Conservation (phyloP, 1,139 yeast genomes). For the Kurtzmaniella quercitrusa region DNA sequence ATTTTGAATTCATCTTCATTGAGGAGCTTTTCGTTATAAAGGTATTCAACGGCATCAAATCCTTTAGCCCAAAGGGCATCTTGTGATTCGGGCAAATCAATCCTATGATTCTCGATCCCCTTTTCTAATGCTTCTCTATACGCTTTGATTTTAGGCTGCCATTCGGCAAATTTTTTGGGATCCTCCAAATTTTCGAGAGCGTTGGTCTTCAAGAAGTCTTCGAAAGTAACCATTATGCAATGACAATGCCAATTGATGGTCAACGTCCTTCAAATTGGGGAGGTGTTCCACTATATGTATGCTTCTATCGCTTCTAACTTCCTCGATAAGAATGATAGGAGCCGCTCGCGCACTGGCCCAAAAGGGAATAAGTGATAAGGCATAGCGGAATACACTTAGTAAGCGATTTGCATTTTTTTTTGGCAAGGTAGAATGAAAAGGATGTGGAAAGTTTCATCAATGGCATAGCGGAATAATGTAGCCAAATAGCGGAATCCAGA, state of each 20-base stretch:
- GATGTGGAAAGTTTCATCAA: too few relatives aligned
- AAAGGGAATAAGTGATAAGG: too few relatives aligned
- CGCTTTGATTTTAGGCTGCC: slow-evolving; percentile 19
- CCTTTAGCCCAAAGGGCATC: slow-evolving; percentile 10
- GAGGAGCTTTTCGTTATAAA: slow-evolving; percentile 26
- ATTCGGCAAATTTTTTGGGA: slow-evolving; percentile 15
- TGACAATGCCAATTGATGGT: neutral
- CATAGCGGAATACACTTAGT: too few relatives aligned
- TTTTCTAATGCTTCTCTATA: slow-evolving; percentile 18
- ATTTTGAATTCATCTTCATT: slow-evolving; percentile 22
- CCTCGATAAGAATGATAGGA: neutral
- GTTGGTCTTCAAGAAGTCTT: neutral
- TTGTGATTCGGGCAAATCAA: slow-evolving; percentile 12
- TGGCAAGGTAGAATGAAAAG: too few relatives aligned
- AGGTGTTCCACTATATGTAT: neutral
- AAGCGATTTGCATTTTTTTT: too few relatives aligned
- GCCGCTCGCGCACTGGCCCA: neutral
- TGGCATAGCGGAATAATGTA: too few relatives aligned
- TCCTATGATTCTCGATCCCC: slow-evolving; percentile 15
- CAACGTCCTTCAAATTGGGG: neutral
- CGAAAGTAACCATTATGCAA: neutral
- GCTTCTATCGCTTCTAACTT: neutral
- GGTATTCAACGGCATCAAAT: slow-evolving; percentile 15
- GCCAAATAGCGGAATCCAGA: too few relatives aligned
- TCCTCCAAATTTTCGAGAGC: slow-evolving; percentile 15